Evolutionary conservation across 129 eudicot species (phyloP).

Genomic region (Flaveria ramosissima): DNA sequence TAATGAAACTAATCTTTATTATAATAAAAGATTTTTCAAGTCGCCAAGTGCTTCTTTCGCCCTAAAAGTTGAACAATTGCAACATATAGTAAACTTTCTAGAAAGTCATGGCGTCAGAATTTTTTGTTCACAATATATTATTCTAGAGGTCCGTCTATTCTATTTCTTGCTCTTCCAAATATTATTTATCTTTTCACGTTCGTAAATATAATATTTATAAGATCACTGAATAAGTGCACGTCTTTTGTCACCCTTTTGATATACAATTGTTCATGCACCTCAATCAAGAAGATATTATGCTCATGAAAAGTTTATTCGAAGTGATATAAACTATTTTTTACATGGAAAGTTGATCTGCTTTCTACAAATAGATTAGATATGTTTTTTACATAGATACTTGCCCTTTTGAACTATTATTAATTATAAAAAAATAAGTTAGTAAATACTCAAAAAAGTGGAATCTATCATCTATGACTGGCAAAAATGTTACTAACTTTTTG

Average conservation of each 20-base stretch:
- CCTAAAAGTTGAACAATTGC: neutral
- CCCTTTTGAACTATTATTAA: neutral
- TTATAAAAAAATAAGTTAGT: too few species aligned
- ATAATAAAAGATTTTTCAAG: too few species aligned
- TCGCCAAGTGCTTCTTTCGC: too few species aligned
- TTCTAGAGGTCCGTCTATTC: neutral
- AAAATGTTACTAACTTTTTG: neutral
- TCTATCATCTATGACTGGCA: neutral
- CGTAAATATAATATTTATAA: neutral
- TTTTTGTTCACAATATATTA: neutral
- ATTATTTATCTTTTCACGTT: constrained; percentile 7
- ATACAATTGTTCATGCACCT: constrained; percentile 11
- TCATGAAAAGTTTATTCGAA: constrained; percentile 3
- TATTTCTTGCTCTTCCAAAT: neutral
- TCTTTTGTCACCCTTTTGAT: constrained; percentile 12
- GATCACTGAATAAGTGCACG: constrained; percentile 9
- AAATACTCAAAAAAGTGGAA: neutral
- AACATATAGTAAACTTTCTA: constrained; percentile 14
- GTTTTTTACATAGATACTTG: neutral
- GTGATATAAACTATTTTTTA: neutral
- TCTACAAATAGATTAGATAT: neutral
- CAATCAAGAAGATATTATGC: constrained; percentile 28
- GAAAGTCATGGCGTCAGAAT: constrained; percentile 18
- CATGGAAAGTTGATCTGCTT: neutral
- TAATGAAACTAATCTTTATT: too few species aligned